Conservation (phyloP, 2,329 filamentous ascomycete genomes). For the Paecilomyces sp. region DNA sequence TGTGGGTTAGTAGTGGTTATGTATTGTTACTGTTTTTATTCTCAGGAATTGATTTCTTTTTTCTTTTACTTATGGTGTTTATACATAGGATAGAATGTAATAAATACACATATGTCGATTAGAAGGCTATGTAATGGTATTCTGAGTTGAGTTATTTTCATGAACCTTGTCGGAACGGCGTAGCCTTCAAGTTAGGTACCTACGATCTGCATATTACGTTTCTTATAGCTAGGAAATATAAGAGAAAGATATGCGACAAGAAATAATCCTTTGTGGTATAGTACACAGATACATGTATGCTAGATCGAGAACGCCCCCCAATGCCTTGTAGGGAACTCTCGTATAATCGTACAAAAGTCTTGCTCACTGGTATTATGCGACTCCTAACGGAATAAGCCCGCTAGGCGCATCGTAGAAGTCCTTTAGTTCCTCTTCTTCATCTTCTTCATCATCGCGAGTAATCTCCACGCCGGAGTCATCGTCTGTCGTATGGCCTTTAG, state of each 20-base stretch:
- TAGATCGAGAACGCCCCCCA: background rate
- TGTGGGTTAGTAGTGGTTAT: background rate
- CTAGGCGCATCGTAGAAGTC: slow-evolving; percentile 35
- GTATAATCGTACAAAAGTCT: background rate
- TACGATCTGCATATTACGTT: no score
- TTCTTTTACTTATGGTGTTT: no score
- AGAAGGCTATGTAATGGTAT: no score
- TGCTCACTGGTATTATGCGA: background rate
- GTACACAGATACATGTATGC: background rate
- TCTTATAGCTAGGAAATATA: background rate
- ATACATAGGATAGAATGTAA: no score
- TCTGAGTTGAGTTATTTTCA: no score
- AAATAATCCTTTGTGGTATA: background rate
- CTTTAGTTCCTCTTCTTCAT: slow-evolving; percentile 28
- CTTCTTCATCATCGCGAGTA: slow-evolving; percentile 17
- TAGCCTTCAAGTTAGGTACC: no score
- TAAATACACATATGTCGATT: no score
- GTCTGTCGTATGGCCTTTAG: slow-evolving; percentile 12
- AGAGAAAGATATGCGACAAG: background rate
- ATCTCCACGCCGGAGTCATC: slow-evolving; percentile 19
- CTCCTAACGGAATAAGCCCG: slow-evolving; percentile 24
- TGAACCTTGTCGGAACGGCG: no score
- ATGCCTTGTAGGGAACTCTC: background rate
- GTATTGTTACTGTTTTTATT: no score
- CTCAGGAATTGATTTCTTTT: no score